phyloP scores from a whole-genome alignment of 108 stramenopile species.

The Nitzschia sp. region DNA sequence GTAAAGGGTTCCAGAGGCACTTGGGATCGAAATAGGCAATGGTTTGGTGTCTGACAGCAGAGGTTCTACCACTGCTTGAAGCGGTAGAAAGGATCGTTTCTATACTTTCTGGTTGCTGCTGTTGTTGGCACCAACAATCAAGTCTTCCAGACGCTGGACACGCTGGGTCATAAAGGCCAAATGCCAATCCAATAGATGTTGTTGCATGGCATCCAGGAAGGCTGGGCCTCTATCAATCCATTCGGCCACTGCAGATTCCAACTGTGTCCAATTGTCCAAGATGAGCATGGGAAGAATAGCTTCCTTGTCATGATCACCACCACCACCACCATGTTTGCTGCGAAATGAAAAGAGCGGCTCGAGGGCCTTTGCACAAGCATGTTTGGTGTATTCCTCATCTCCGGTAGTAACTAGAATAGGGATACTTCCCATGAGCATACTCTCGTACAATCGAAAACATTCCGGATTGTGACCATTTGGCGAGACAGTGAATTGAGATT shows the following conservation, averaged over 20 bases:
- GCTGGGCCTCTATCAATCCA: conserved; percentile 29
- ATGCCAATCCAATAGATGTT: conserved; percentile 33
- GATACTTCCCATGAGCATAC: conserved; percentile 44
- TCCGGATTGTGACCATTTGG: conserved; percentile 55
- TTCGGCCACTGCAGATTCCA: conserved; percentile 21
- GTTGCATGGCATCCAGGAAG: conserved; percentile 40
- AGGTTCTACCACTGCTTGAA: conserved; percentile 34
- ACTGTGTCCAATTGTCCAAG: conserved; percentile 34
- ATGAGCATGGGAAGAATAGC: conserved; percentile 30
- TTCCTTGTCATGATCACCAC: not conserved
- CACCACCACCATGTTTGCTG: not conserved
- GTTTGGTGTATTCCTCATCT: conserved; percentile 13
- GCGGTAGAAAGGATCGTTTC: conserved; percentile 1
- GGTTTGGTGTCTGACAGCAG: conserved; percentile 42
- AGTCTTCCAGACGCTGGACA: conserved; percentile 6
- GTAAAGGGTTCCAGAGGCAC: conserved; percentile 29
- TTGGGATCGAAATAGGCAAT: conserved; percentile 44
- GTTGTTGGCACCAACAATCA: not conserved
- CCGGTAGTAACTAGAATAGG: conserved; percentile 33
- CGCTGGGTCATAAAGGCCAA: conserved; percentile 20
- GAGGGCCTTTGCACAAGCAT: conserved; percentile 29
- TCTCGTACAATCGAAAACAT: conserved; percentile 49
- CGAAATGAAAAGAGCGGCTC: conserved; percentile 20
- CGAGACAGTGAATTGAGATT: conserved; percentile 42
- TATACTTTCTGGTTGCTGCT: no score